Conservation (phyloP, 1,284 basidiomycete species). For the Cutaneotrichosporon sp. region DNA sequence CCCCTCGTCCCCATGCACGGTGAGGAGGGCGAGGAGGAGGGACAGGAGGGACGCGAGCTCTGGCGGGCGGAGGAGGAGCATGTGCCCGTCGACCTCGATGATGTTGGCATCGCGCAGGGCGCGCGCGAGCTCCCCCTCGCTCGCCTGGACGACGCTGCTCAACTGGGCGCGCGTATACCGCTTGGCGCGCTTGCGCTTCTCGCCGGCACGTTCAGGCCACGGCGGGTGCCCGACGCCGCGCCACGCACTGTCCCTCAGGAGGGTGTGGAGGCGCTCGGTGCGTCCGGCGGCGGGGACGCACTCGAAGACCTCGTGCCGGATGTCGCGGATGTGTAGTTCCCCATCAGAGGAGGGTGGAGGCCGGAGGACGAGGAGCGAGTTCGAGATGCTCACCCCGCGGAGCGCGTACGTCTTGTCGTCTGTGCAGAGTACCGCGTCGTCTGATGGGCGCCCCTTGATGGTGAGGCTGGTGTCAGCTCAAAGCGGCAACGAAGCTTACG, state of each 20-base stretch:
- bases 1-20: conserved; percentile 33
- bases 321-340: conserved; percentile 47
- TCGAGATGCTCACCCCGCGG: conserved; percentile 79
- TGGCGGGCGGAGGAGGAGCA: conserved; percentile 59
- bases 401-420: conserved; percentile 72
- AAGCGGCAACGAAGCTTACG: conserved; percentile 30
- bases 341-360: conserved; percentile 37
- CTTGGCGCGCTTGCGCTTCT: conserved; percentile 34
- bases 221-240: conserved; percentile 53
- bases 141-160: conserved; percentile 69
- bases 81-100: conserved; percentile 63
- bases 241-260: conserved; percentile 69
- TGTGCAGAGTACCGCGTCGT: conserved; percentile 88
- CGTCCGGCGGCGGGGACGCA: conserved; percentile 70
- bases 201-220: conserved; percentile 4
- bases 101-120: conserved; percentile 68
- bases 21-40: conserved; percentile 67
- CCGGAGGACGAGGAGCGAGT: conserved; percentile 74
- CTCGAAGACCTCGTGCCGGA: conserved; percentile 73
- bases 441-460: conserved; percentile 75
- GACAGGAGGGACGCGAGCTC: conserved; percentile 71
- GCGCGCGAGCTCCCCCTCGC: conserved; percentile 66
- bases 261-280: conserved; percentile 64
- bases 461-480: conserved; percentile 59
- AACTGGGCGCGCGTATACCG: conserved; percentile 64